Conservation (phyloP, 2,329 filamentous ascomycete species). For the Penicillium brasilianum region DNA sequence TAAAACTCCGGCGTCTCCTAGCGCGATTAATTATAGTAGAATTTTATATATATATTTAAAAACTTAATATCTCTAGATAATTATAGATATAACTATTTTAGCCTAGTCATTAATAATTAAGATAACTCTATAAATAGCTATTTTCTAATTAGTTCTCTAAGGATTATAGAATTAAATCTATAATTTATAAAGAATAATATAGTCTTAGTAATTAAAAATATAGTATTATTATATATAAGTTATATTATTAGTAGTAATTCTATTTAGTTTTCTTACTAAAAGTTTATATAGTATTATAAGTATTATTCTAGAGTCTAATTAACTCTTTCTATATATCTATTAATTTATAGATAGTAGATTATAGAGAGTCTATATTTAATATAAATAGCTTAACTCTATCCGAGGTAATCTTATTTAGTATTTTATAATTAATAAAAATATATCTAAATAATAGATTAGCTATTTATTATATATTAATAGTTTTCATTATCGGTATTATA, state of each 20-base stretch:
- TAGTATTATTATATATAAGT: background rate
- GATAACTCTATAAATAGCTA: background rate
- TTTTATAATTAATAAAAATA: background rate
- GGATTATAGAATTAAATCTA: background rate
- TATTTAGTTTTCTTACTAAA: background rate
- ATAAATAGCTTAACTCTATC: background rate
- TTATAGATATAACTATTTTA: background rate
- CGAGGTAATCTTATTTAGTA: background rate
- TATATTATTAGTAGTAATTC: background rate
- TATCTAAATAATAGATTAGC: background rate
- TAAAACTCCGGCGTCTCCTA: background rate
- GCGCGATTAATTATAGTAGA: background rate
- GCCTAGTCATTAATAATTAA: background rate
- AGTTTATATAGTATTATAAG: background rate
- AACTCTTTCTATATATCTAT: background rate
- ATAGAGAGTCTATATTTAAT: background rate
- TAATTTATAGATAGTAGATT: background rate
- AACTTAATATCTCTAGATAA: background rate
- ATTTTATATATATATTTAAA: background rate
- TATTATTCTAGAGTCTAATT: background rate
- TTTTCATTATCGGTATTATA: background rate
- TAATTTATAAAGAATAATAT: background rate
- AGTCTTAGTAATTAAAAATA: background rate
- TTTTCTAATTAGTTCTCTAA: background rate
- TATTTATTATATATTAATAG: background rate